Percentiles rank a stretch among this genome's conserved stretches.
These are phyloP conservation scores for Beta macrorhiza DNA, from an alignment of 179 eudicot genomes.

Conservation along the genomic window DNA sequence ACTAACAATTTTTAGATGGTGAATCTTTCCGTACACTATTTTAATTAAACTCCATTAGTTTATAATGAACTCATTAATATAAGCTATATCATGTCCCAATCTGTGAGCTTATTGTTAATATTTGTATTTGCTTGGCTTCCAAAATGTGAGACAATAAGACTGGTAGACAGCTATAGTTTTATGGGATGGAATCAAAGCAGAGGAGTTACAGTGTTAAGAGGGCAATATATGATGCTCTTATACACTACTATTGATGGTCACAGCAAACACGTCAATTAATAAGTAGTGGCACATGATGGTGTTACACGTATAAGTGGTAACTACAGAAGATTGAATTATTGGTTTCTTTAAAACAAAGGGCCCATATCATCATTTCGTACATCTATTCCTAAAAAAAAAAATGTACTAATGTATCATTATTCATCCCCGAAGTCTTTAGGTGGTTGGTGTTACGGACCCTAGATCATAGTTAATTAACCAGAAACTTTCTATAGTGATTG, in stretches of 20 bases:
- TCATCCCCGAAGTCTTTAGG: not conserved
- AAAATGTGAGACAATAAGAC: not conserved
- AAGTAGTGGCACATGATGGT: constrained; percentile 18
- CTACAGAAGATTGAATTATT: not conserved
- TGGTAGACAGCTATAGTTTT: constrained; percentile 2
- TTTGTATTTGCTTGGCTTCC: not conserved
- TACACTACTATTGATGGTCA: constrained; percentile 1
- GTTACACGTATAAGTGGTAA: constrained; percentile 13
- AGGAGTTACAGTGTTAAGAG: not conserved
- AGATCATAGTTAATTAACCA: too few species aligned
- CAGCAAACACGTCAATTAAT: constrained; percentile 17
- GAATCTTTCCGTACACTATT: not conserved
- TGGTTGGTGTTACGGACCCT: not conserved
- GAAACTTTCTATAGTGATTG: too few species aligned
- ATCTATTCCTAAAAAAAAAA: not conserved
- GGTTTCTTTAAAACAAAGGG: constrained; percentile 7
- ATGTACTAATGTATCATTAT: not conserved
- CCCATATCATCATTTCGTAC: constrained; percentile 5
- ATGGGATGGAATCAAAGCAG: not conserved
- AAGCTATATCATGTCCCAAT: not conserved
- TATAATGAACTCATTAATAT: not conserved
- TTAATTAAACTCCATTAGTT: not conserved
- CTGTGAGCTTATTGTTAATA: not conserved
- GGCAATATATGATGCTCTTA: not conserved
- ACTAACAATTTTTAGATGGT: not conserved